Evolutionary conservation across 148 eudicot species (phyloP), one percentile per base, ranked within the genome.

Genomic region (Dianthus caryophyllus): DNA sequence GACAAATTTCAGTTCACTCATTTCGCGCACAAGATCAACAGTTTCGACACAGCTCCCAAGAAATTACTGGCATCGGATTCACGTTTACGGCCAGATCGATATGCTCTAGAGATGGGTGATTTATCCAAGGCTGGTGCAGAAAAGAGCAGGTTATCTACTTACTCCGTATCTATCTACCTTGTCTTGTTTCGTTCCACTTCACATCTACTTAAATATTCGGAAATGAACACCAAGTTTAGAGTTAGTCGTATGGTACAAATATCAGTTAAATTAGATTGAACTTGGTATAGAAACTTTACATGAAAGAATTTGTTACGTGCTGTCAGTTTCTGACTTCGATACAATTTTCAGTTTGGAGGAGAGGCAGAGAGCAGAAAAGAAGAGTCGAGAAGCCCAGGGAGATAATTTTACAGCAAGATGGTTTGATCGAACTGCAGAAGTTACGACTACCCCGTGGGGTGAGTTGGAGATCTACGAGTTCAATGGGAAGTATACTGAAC

Each of bases 21-120:
- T 67, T 90, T 87, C 76, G 93, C 97, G 24, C 97, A 87, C 75
- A 90, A 90, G 75, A 50, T 90, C 25, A 90, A 90, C 73, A 90
- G 94, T 75, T 87, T 87, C 30, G 87, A 84, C 52, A 90, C 90
- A 63, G 94, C 94, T 11, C 97, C 94, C 10, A 87, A 84, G 80
- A 85, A 87, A 63, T 76, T 90, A 66, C 61, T 90, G 77, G 79
- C 90, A 29, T 90, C 97, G 36, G 97, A 90, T 81, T 87, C 97
- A 53, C 97, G 97, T 56, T 72, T 90, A 68, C 87, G 97, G 15
- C 90, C 97, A 0, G 97, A 90, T 75, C 77, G 97, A 74, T 81
- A 73, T 77, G 93, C 97, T 68, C 97, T 90, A 82, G 97, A 87
- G 78, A 82, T 77, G 72, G 94, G 94, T 52, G 94, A 90, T 63